Base-by-base conservation (phyloP, 2,329 filamentous ascomycete species). In the Ophiocordyceps camponoti-rufipedis region DNA sequence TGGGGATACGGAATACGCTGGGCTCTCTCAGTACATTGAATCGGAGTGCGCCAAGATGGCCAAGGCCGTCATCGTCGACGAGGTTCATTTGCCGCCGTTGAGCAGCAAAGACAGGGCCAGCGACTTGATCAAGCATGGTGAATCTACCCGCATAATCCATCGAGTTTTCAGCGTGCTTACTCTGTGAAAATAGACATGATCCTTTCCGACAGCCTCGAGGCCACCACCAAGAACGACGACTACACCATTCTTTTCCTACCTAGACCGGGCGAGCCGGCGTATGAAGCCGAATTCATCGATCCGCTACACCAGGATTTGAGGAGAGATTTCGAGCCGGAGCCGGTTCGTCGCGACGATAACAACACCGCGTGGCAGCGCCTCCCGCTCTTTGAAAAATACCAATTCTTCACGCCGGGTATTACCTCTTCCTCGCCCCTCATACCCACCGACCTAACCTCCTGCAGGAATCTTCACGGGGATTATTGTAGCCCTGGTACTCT, bases 391-490 rank as follows among this genome's bases (percentile, higher is more conserved):
- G 83, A 93, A 64, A 87, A 84, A 62, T 98, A 98, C 62, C 83
- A 94, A 60, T 96, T 88, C 67, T 82, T 98, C 53, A 89, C 82
- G 11, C 85, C 87, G 56, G 85, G 85, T 89, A 65, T 48, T 51
- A 14, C 13, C 13, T 11, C 28, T 14, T 28, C 28, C 19, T 18
- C 39, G 35, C 38, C 28, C 23, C 31, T 1, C 12, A 14, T 18
- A n/a, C 5, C 13, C 12, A 6, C 31, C 5, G 9, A n/a, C n/a
- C 28, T 18, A 14, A 38, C n/a, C 33, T 16, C 10, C 16, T 31
- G 48, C 44, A 91, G 88, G 84, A 46, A 77, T 96, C 51, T 96
- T 95, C 63, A 94, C 94, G 82, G 82, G 77, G 28, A 66, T 94
- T 18, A 58, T 88, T 35, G 79, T 79, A 19, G 66, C 75, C 3